These are phyloP conservation scores for Ophiostoma ips DNA, from an alignment of 2,329 filamentous ascomycete species.

Conservation along the genomic window DNA sequence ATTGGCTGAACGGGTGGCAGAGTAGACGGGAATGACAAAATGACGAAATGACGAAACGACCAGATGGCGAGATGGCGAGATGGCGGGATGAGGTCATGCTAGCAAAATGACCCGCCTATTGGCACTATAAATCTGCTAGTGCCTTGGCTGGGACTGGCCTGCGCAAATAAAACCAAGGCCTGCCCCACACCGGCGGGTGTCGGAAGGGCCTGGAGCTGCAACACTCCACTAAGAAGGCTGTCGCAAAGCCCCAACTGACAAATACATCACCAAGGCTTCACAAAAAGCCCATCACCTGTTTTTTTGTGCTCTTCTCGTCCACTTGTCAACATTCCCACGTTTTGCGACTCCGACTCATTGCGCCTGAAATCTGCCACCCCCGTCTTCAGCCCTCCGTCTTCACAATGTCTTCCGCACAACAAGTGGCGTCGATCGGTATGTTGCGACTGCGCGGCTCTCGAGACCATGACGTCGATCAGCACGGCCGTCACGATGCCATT, in stretches of 20 bases:
- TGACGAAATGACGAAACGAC: too few species aligned
- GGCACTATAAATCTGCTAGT: too few species aligned
- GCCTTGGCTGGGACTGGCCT: background rate
- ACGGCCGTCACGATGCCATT: too few species aligned
- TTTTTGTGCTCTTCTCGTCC: background rate
- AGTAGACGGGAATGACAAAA: background rate
- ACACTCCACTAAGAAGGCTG: slow-evolving; percentile 6
- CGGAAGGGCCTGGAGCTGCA: background rate
- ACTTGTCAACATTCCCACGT: background rate
- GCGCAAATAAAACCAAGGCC: background rate
- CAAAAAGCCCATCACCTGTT: slow-evolving; percentile 1
- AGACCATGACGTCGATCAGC: too few species aligned
- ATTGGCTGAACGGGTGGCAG: slow-evolving; percentile 20
- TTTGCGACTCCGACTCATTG: too few species aligned
- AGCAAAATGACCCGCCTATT: background rate
- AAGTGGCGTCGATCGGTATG: slow-evolving; percentile 19
- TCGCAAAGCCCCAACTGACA: slow-evolving; percentile 9
- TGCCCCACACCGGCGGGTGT: slow-evolving; percentile 3
- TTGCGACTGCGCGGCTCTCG: too few species aligned
- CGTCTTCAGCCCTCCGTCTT: background rate
- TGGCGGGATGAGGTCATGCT: background rate
- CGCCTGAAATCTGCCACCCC: background rate
- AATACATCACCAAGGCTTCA: slow-evolving; percentile 3
- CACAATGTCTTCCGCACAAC: slow-evolving; percentile 18
- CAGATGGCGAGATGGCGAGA: too few species aligned